phyloP scores from a whole-genome alignment of 768 basidiomycete species.

The Phylloporus sp. region DNA sequence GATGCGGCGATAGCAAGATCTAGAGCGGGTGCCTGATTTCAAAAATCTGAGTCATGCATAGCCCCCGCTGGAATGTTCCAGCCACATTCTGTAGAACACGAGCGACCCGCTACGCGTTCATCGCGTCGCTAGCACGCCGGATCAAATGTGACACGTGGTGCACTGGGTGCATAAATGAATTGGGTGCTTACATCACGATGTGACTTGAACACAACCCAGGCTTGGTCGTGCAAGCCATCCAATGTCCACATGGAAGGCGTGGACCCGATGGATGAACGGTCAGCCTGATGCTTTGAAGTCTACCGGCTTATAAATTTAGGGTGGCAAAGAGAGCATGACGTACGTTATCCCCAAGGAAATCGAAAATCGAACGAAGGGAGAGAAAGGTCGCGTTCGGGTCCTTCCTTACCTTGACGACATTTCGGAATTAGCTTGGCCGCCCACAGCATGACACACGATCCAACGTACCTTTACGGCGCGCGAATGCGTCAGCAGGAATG shows the following conservation, averaged over 20 bases:
- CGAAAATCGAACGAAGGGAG: constrained; percentile 26
- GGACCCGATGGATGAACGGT: neutral
- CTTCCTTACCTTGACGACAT: constrained; percentile 23
- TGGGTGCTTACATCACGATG: constrained; percentile 57
- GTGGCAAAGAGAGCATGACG: neutral
- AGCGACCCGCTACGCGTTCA: neutral
- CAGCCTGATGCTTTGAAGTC: constrained; percentile 8
- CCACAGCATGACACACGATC: neutral
- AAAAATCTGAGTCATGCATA: constrained; percentile 1
- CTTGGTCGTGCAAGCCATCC: constrained; percentile 37
- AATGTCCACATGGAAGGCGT: constrained; percentile 48
- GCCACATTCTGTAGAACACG: neutral
- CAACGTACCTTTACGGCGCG: constrained; percentile 51
- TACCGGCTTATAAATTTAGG: constrained; percentile 5
- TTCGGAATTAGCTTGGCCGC: neutral
- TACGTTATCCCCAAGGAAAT: constrained; percentile 19
- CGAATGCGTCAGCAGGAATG: constrained; percentile 49
- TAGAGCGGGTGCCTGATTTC: constrained; percentile 17
- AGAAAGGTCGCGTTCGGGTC: constrained; percentile 17
- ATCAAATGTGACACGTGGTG: neutral
- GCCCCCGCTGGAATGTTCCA: neutral
- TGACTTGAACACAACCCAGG: constrained; percentile 56
- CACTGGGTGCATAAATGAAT: neutral
- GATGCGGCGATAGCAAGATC: neutral
- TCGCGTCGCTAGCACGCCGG: too few species aligned